These are phyloP conservation scores for Cystofilobasidium capitatum DNA, from an alignment of 768 basidiomycete genomes.

Conservation along the genomic window DNA sequence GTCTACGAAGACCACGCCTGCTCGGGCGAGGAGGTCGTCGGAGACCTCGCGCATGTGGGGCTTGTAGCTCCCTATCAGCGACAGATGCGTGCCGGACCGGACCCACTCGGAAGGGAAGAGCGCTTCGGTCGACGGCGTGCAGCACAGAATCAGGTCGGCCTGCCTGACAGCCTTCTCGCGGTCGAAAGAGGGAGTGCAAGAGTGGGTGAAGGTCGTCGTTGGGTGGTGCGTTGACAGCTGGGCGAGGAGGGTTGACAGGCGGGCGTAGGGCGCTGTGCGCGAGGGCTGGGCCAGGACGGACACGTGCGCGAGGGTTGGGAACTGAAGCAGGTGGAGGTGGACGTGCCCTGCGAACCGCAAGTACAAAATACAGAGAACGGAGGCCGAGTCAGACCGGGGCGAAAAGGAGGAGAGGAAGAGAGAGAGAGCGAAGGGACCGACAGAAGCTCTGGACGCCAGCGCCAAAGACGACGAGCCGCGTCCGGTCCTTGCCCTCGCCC, in stretches of 20 bases:
- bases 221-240: constrained; percentile 26
- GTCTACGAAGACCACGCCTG: constrained; percentile 23
- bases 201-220: constrained; percentile 5
- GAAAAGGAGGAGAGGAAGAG: constrained; percentile 30
- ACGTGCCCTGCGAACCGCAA: constrained; percentile 46
- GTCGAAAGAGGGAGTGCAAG: constrained; percentile 3
- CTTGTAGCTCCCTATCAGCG: constrained; percentile 29
- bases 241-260: constrained; percentile 15
- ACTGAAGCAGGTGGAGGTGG: constrained; percentile 52
- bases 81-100: constrained; percentile 29
- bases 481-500: background rate
- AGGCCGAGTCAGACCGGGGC: constrained; percentile 21
- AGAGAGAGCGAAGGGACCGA: constrained; percentile 30
- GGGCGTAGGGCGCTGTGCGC: constrained; percentile 45
- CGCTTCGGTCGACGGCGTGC: constrained; percentile 31
- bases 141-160: constrained; percentile 41
- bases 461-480: constrained; percentile 56
- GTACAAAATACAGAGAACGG: constrained; percentile 6
- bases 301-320: constrained; percentile 48
- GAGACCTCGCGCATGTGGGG: constrained; percentile 33
- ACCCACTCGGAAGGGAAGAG: constrained; percentile 27
- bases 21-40: background rate
- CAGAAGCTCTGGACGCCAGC: constrained; percentile 61
- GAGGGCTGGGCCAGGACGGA: constrained; percentile 54
- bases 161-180: constrained; percentile 8